phyloP scores from a whole-genome alignment of 768 basidiomycete genomes.

The Glaciozyma martinii region DNA sequence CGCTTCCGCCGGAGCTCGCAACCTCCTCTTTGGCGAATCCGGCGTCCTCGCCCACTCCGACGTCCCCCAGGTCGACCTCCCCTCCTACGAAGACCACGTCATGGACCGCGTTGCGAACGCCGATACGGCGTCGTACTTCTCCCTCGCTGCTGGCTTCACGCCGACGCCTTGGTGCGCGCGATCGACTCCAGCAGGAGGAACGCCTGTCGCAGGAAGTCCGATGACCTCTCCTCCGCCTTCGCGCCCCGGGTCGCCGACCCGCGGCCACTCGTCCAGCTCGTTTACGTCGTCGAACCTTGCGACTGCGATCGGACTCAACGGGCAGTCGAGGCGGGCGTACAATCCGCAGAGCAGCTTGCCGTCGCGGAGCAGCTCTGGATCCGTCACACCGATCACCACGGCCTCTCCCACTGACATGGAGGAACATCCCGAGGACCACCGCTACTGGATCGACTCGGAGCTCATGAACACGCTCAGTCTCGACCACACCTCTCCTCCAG shows the following conservation, averaged over 20 bases:
- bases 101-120: constrained; percentile 64
- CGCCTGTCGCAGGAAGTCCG: constrained; percentile 17
- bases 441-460: constrained; percentile 80
- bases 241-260: constrained; percentile 15
- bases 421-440: constrained; percentile 30
- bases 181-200: constrained; percentile 24
- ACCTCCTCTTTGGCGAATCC: constrained; percentile 53
- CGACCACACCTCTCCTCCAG: constrained; percentile 36
- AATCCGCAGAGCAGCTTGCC: neutral
- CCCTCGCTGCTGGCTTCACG: constrained; percentile 19
- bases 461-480: constrained; percentile 58
- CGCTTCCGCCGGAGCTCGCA: constrained; percentile 64
- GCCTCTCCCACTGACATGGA: constrained; percentile 2
- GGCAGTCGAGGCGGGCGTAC: constrained; percentile 14
- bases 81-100: constrained; percentile 80
- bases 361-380: constrained; percentile 6
- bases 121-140: constrained; percentile 32
- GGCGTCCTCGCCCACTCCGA: constrained; percentile 38
- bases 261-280: constrained; percentile 25
- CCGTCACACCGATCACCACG: neutral
- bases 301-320: constrained; percentile 4
- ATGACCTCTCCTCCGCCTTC: constrained; percentile 21
- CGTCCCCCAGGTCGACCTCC: constrained; percentile 64
- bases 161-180: constrained; percentile 28
- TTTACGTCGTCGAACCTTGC: constrained; percentile 5